Evolutionary conservation across 2,329 filamentous ascomycete species (phyloP), one percentile per base, ranked within the genome.

Genomic region (Monosporascus sp.): DNA sequence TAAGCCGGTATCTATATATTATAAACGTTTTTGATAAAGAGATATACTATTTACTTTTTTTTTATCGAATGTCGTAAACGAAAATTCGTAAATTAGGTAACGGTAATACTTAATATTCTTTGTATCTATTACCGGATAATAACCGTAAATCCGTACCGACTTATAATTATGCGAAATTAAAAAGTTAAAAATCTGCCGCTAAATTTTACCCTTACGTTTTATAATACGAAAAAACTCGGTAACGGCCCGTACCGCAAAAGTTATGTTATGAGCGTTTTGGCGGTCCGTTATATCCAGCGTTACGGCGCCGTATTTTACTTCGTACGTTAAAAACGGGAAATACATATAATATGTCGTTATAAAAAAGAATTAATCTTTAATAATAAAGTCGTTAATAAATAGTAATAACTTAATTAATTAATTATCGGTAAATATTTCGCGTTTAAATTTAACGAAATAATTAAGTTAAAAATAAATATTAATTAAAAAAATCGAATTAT

Each of bases 291-390:
- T 51, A 49, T 72, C 63, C 6, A 75, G 71, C 1, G 59, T 65
- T 26, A 57, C 64, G 28, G 64, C 60, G 44, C 73, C 69, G 55
- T 70, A 76, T 61, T 78, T 78, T 1, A 78, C 74, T 60, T 80
- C 73, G 60, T 70, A 76, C 0, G 72, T 71, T 0, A 80, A 63
- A 55, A 79, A 80, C 3, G 75, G 75, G 56, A 81, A 78, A 65
- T 73, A 75, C 66, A 79, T 77, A 4, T 71, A 63, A 50, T 68
- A 74, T 8, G 73, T 79, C 8, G 59, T 70, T 66, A 75, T 74
- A 50, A 78, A 76, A 56, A 63, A 70, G 20, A 70, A 78, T 49
- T 60, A 60, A 51, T 73, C 65, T 11, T 64, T 62, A 31, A 49
- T 38, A 26, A 67, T 45, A 9, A 64, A 63, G 37, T 73, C 60